These are phyloP conservation scores for Auriculariales sp. DNA, from an alignment of 768 basidiomycete species.

Conservation along the genomic window DNA sequence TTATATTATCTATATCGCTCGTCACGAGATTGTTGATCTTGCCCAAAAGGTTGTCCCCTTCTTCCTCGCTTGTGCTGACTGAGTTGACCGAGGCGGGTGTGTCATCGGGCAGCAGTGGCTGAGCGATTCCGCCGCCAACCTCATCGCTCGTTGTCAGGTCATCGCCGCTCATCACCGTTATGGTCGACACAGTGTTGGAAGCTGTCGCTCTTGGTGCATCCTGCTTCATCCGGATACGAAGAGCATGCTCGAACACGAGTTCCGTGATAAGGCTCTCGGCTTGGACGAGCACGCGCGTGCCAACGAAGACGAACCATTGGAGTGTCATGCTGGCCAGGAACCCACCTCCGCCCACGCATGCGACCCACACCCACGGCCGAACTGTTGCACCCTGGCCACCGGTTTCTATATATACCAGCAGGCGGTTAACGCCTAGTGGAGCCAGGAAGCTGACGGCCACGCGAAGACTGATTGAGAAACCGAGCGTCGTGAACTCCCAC, in stretches of 20 bases:
- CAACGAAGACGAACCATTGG: slow-evolving; percentile 27
- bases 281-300: no score
- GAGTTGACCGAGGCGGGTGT: slow-evolving; percentile 3
- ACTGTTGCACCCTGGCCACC: slow-evolving; percentile 20
- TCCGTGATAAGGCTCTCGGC: slow-evolving; percentile 38
- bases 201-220: slow-evolving; percentile 14
- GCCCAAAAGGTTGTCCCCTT: slow-evolving; percentile 41
- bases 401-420: slow-evolving; percentile 25
- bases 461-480: slow-evolving; percentile 9
- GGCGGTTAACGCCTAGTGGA: slow-evolving; percentile 24
- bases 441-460: slow-evolving; percentile 18
- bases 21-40: slow-evolving; percentile 67
- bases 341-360: slow-evolving; percentile 19
- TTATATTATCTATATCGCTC: slow-evolving; percentile 35
- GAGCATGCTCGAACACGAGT: slow-evolving; percentile 40
- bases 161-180: no score
- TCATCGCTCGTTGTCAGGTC: slow-evolving; percentile 13
- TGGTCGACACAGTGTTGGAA: no score
- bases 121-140: slow-evolving; percentile 4
- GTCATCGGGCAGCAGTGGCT: no score
- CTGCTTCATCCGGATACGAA: slow-evolving; percentile 49
- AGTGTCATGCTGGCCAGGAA: slow-evolving; percentile 18
- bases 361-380: slow-evolving; percentile 36
- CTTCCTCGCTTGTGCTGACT: slow-evolving; percentile 10
- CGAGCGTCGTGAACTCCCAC: slow-evolving; percentile 9